Conservation (phyloP, 345 rosid species). For the Acer yangbiense region DNA sequence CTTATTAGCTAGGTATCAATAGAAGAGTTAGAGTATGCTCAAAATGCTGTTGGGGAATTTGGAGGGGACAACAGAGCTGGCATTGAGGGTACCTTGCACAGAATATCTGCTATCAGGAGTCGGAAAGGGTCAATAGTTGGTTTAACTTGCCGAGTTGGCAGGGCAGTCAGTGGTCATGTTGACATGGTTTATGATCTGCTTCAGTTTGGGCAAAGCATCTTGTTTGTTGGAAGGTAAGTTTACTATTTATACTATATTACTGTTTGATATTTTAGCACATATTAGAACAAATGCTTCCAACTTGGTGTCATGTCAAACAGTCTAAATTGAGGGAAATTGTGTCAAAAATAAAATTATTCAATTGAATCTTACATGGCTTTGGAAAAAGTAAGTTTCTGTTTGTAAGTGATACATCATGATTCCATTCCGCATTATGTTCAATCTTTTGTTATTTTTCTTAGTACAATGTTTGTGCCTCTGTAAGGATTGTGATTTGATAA, state of each 20-base stretch:
- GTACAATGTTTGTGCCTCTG: not conserved
- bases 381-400: not conserved
- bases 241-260: not conserved
- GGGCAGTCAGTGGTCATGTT: slow-evolving; percentile 63
- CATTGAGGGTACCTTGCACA: slow-evolving; percentile 68
- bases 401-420: not conserved
- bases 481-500: not conserved
- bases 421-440: not conserved
- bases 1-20: slow-evolving; percentile 51
- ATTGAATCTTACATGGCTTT: not conserved
- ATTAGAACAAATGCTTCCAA: not conserved
- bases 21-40: slow-evolving; percentile 63
- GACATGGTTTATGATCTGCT: slow-evolving; percentile 69
- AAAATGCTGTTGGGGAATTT: slow-evolving; percentile 59
- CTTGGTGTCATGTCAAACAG: not conserved
- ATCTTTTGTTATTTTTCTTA: not conserved
- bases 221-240: slow-evolving; percentile 64
- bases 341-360: not conserved
- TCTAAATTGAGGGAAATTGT: not conserved
- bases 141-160: slow-evolving; percentile 66
- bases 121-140: slow-evolving; percentile 59
- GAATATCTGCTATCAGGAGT: slow-evolving; percentile 64
- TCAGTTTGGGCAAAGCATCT: slow-evolving; percentile 60
- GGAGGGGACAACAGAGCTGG: slow-evolving; percentile 70
- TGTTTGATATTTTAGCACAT: not conserved